Conservation (phyloP, 495 filamentous ascomycete genomes). For the Hyaloscypha finlandica region DNA sequence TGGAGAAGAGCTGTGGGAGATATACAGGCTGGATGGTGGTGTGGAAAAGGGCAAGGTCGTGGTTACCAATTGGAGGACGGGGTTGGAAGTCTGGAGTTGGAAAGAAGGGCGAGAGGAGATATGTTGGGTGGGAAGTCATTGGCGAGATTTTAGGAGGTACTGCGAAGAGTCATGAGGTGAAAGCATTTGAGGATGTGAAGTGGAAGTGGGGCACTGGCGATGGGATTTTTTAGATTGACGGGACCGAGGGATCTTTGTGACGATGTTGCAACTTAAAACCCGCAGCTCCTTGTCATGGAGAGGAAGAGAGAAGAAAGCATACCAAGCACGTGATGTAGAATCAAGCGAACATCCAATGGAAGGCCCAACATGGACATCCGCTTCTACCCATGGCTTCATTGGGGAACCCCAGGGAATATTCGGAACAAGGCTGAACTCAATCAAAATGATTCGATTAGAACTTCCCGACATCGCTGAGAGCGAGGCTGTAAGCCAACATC, state of each 20-base stretch:
- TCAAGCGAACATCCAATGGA: too few species aligned
- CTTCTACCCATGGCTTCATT: too few species aligned
- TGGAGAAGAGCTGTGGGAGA: slow-evolving; percentile 9
- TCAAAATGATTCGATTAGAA: too few species aligned
- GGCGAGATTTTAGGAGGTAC: background rate
- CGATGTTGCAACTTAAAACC: background rate
- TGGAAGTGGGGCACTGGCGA: background rate
- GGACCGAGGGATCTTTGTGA: background rate
- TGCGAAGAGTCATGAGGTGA: background rate
- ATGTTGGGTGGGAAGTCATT: background rate
- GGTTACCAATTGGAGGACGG: background rate
- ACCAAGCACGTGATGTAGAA: too few species aligned
- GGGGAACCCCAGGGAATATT: too few species aligned
- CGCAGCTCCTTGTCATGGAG: background rate
- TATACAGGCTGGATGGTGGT: background rate
- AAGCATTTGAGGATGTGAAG: background rate
- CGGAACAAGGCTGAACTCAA: too few species aligned
- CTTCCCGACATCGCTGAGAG: too few species aligned
- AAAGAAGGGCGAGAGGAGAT: slow-evolving; percentile 11
- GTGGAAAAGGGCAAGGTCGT: background rate
- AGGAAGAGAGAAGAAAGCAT: too few species aligned
- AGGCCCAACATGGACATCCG: too few species aligned
- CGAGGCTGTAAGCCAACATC: too few species aligned
- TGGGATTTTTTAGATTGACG: background rate
- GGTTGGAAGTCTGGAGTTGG: slow-evolving; percentile 5